Percentiles rank a stretch among this genome's conserved stretches.
These are phyloP conservation scores for Polyporus tsugae DNA, from an alignment of 1,284 basidiomycete genomes.

Conservation along the genomic window DNA sequence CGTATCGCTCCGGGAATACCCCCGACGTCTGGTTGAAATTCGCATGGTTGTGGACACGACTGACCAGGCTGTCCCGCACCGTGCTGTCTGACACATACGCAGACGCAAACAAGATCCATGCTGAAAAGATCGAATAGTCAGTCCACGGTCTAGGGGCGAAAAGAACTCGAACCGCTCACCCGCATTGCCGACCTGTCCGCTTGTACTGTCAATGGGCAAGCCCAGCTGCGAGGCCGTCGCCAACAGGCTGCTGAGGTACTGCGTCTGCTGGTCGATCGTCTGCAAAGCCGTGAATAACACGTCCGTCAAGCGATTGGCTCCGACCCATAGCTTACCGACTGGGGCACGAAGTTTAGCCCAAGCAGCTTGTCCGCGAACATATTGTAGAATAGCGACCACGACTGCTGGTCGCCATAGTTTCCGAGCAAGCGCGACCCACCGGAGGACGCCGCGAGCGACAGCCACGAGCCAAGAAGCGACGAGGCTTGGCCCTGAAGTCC, in stretches of 20 bases:
- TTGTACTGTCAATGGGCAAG: slow-evolving; percentile 30
- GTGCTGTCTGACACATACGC: slow-evolving; percentile 32
- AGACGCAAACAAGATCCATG: slow-evolving; percentile 39
- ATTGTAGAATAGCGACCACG: slow-evolving; percentile 73
- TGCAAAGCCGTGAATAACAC: not conserved
- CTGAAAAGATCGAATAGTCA: slow-evolving; percentile 17
- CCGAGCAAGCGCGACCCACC: slow-evolving; percentile 44
- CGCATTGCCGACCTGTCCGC: slow-evolving; percentile 23
- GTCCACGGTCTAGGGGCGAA: not conserved
- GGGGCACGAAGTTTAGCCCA: slow-evolving; percentile 31
- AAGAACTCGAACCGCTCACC: slow-evolving; percentile 18
- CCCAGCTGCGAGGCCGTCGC: slow-evolving; percentile 22
- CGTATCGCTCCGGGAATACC: slow-evolving; percentile 34
- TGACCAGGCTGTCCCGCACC: slow-evolving; percentile 35
- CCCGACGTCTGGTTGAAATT: slow-evolving; percentile 33
- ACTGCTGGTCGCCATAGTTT: slow-evolving; percentile 53
- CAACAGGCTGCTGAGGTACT: slow-evolving; percentile 22
- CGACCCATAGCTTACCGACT: slow-evolving; percentile 29
- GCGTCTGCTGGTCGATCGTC: slow-evolving; percentile 21
- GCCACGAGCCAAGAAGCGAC: slow-evolving; percentile 35
- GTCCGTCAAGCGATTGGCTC: not conserved
- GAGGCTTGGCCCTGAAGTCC: slow-evolving; percentile 28
- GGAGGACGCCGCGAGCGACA: slow-evolving; percentile 46
- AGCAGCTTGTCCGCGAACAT: slow-evolving; percentile 70
- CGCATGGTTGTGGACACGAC: slow-evolving; percentile 33